Evolutionary conservation across 495 filamentous ascomycete genomes (phyloP).

Genomic region (Bacidia gigantensis): DNA sequence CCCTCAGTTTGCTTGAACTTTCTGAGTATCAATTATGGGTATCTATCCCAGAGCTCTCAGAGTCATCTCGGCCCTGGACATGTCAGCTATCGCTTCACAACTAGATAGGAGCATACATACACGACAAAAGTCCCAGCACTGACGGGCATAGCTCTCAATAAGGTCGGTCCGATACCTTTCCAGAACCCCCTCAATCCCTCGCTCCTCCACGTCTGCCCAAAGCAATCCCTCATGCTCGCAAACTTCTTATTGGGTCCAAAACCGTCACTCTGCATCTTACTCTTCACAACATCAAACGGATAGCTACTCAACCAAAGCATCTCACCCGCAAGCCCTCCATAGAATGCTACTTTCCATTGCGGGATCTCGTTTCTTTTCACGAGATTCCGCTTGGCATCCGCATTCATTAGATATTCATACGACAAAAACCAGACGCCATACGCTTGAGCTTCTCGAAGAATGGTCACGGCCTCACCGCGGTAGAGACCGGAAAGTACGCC

Average conservation of each 20-base stretch:
- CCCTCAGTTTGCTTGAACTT: background rate
- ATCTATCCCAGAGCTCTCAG: conserved; percentile 10
- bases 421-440: conserved; percentile 92
- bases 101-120: conserved; percentile 9
- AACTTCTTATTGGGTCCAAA: conserved; percentile 59
- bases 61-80: conserved; percentile 16
- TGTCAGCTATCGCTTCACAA: background rate
- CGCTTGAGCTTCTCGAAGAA: conserved; percentile 80
- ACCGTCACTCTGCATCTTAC: conserved; percentile 97
- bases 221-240: conserved; percentile 77
- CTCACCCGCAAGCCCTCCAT: conserved; percentile 89
- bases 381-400: conserved; percentile 61
- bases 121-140: conserved; percentile 93
- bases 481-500: conserved; percentile 63
- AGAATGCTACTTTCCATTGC: conserved; percentile 73
- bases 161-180: conserved; percentile 88
- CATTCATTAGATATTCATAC: conserved; percentile 94
- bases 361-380: conserved; percentile 63
- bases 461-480: conserved; percentile 73
- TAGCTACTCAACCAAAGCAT: conserved; percentile 85
- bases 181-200: conserved; percentile 83
- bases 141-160: conserved; percentile 93
- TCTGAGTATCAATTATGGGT: background rate
- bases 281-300: conserved; percentile 95
- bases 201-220: conserved; percentile 60